These are phyloP conservation scores for Xylaria castorea DNA, from an alignment of 495 filamentous ascomycete species.

Conservation along the genomic window DNA sequence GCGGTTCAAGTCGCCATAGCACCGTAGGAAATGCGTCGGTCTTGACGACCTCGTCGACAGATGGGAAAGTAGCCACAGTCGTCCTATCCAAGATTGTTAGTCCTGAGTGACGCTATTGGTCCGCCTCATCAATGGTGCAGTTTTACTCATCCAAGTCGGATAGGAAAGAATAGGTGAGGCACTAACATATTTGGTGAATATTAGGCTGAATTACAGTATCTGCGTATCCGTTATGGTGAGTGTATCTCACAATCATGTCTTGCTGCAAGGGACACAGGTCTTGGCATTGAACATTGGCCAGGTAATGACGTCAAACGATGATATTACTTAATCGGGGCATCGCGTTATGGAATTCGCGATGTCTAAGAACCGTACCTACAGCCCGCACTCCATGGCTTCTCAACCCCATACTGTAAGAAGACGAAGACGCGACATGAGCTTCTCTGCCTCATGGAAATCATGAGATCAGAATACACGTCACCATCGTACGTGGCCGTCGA, in stretches of 20 bases:
- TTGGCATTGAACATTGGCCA: background rate
- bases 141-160: background rate
- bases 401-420: background rate
- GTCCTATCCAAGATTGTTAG: constrained; percentile 15
- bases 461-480: background rate
- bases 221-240: background rate
- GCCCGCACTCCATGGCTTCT: background rate
- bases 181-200: constrained; percentile 13
- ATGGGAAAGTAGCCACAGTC: constrained; percentile 37
- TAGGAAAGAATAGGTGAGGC: background rate
- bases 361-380: background rate
- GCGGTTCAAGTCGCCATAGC: constrained; percentile 69
- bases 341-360: background rate
- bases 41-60: constrained; percentile 46
- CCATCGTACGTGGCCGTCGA: background rate
- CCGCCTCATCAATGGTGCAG: background rate
- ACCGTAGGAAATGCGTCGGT: constrained; percentile 56
- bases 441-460: background rate
- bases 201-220: background rate
- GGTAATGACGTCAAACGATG: background rate
- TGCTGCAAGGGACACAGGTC: background rate
- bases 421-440: background rate
- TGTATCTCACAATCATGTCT: background rate
- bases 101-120: background rate
- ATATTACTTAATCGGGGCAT: background rate